Conservation (phyloP, 2,329 filamentous ascomycete genomes). For the Fusarium poae region DNA sequence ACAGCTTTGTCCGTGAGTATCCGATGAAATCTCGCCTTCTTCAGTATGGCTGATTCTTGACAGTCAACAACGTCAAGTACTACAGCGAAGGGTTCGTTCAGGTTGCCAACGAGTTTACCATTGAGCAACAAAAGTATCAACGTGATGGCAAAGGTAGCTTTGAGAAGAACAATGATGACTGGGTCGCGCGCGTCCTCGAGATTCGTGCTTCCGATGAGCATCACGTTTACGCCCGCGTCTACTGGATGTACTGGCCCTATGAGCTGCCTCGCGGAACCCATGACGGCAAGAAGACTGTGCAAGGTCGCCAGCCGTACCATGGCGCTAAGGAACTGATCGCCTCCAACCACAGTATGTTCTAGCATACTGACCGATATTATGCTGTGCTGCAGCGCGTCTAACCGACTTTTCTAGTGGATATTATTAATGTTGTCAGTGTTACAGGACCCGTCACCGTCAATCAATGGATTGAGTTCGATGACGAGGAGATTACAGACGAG, state of each 20-base stretch:
- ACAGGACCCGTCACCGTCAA: constrained; percentile 71
- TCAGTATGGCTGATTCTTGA: constrained; percentile 25
- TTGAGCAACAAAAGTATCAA: constrained; percentile 65
- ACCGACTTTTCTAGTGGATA: constrained; percentile 67
- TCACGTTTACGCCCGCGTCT: constrained; percentile 84
- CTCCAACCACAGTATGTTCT: constrained; percentile 74
- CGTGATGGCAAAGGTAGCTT: constrained; percentile 50
- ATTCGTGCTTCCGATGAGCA: constrained; percentile 77
- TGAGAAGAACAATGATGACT: constrained; percentile 61
- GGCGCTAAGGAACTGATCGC: constrained; percentile 76
- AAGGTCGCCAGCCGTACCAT: constrained; percentile 74
- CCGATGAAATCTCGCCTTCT: constrained; percentile 11
- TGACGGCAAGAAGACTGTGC: constrained; percentile 63
- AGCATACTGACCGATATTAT: neutral
- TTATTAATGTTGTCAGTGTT: constrained; percentile 79
- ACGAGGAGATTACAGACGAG: constrained; percentile 70
- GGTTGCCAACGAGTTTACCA: constrained; percentile 69
- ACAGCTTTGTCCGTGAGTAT: constrained; percentile 70
- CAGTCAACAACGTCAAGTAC: constrained; percentile 70
- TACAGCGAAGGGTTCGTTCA: constrained; percentile 70
- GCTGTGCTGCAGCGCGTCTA: constrained; percentile 19
- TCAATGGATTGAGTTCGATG: constrained; percentile 77
- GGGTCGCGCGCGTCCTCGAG: constrained; percentile 83
- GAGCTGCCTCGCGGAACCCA: constrained; percentile 71
- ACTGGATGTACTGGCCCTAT: constrained; percentile 81